Conservation (phyloP, 768 basidiomycete species). For the Ramaria sp. region DNA sequence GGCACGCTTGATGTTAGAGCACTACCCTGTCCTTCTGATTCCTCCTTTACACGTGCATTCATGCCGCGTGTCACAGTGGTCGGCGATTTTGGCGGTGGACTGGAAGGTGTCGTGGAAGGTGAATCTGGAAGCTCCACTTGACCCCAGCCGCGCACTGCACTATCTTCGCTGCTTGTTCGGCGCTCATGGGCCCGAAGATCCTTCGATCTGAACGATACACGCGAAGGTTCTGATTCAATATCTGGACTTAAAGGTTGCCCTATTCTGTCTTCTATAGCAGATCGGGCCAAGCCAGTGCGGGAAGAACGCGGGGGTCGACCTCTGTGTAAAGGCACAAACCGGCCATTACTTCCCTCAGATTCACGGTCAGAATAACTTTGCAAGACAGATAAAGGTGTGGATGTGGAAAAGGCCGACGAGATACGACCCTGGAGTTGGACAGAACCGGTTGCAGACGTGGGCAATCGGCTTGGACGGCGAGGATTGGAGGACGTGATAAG, state of each 20-base stretch:
- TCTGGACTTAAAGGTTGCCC: slow-evolving; percentile 28
- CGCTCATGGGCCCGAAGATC: not conserved
- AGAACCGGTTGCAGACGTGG: slow-evolving; percentile 14
- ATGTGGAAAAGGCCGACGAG: slow-evolving; percentile 56
- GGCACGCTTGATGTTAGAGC: not conserved
- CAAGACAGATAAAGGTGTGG: slow-evolving; percentile 37
- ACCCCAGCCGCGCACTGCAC: slow-evolving; percentile 20
- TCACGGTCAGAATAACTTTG: slow-evolving; percentile 39
- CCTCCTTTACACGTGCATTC: slow-evolving; percentile 19
- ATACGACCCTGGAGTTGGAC: slow-evolving; percentile 40
- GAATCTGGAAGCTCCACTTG: slow-evolving; percentile 27
- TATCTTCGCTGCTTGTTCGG: slow-evolving; percentile 13
- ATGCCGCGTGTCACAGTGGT: slow-evolving; percentile 17
- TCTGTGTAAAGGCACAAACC: slow-evolving; percentile 50
- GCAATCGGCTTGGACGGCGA: slow-evolving; percentile 13
- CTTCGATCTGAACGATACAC: not conserved
- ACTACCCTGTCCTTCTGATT: not conserved
- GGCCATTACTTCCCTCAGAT: slow-evolving; percentile 42
- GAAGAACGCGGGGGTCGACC: slow-evolving; percentile 49
- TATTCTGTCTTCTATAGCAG: slow-evolving; percentile 30
- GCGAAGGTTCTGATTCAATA: not conserved
- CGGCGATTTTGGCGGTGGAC: slow-evolving; percentile 30
- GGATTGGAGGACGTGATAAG: slow-evolving; percentile 25
- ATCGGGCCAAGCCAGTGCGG: slow-evolving; percentile 24
- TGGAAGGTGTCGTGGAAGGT: slow-evolving; percentile 26